Base-by-base conservation (phyloP, 257 asterid genomes). In the Penstemon eatonii region DNA sequence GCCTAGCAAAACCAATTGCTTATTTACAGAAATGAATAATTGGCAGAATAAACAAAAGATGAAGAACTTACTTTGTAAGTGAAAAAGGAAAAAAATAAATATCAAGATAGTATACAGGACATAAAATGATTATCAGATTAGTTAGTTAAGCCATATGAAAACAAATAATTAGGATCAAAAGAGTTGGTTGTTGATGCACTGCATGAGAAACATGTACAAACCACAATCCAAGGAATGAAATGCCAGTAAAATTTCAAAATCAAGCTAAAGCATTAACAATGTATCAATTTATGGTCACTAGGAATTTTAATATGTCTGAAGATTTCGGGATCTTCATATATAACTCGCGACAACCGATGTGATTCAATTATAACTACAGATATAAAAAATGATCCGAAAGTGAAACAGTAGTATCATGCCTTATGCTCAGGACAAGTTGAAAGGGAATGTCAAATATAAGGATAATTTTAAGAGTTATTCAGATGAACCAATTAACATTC, bases 1-100 rank as follows among this genome's bases (percentile, higher is more conserved):
- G 88, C 86, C 97, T 92, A 82, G 37, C 40, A 45, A 60, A 15
- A 56, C 43, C 70, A 60, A 56, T 12, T 49, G 0, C 43, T 58
- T 68, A 37, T 13, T 44, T 51, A 59, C n/a, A 58, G 49, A 57
- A 0, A 33, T 54, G 5, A 18, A n/a, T 69, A 60, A 41, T 10
- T 8, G 53, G 67, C 15, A 49, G 52, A 58, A 43, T 10, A 42
- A n/a, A 18, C 15, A 43, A 69, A 36, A 38, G 13, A 40, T 38
- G 38, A 41, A 63, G 11, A 71, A 36, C 52, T 62, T 50, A 33
- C 8, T 33, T 15, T 25, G 49, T 41, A 41, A 49, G 10, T 36
- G 57, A 67, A 19, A 37, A 33, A 15, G 53, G 9, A 53, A 9
- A 65, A 9, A 12, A 6, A 43, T 19, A 18, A 49, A 55, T 44